A percentile compares a stretch with the other conserved stretches of the same genome.
These are phyloP conservation scores for Chrysosporium keratinophilum DNA, from an alignment of 2,329 filamentous ascomycete species.

Conservation along the genomic window DNA sequence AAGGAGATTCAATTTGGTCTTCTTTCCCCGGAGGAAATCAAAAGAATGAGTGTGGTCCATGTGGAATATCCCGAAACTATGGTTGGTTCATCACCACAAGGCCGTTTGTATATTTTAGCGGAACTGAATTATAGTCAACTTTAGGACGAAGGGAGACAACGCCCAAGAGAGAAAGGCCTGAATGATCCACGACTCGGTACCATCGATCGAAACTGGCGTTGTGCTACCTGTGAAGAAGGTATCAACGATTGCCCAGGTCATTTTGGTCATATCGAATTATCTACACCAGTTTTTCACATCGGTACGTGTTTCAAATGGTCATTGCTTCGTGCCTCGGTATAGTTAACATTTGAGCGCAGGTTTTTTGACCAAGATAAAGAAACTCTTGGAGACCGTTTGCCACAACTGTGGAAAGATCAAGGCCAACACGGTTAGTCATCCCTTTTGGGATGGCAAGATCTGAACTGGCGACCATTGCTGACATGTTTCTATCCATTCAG, in stretches of 20 bases:
- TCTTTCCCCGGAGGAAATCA: slow-evolving; percentile 96
- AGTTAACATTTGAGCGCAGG: slow-evolving; percentile 42
- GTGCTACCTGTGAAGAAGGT: slow-evolving; percentile 89
- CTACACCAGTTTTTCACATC: slow-evolving; percentile 87
- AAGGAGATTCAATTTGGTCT: slow-evolving; percentile 99
- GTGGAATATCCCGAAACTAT: slow-evolving; percentile 99
- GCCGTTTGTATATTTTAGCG: neutral
- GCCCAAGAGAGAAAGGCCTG: slow-evolving; percentile 80
- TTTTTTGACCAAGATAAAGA: slow-evolving; percentile 99
- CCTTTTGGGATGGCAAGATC: slow-evolving; percentile 47
- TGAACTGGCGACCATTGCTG: slow-evolving; percentile 41
- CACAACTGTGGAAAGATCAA: slow-evolving; percentile 97
- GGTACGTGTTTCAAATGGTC: slow-evolving; percentile 36
- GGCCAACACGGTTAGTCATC: slow-evolving; percentile 91
- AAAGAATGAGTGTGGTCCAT: slow-evolving; percentile 94
- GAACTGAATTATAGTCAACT: slow-evolving; percentile 18
- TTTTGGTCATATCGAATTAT: slow-evolving; percentile 97
- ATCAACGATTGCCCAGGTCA: slow-evolving; percentile 96
- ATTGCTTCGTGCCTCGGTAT: neutral
- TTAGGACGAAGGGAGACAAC: slow-evolving; percentile 76
- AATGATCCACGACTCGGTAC: slow-evolving; percentile 95
- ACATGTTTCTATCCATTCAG: slow-evolving; percentile 44
- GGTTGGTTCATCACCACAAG: slow-evolving; percentile 38
- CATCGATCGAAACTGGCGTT: slow-evolving; percentile 91
- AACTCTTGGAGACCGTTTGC: slow-evolving; percentile 96